Percentiles rank a stretch among this genome's conserved stretches.
Conservation (phyloP, 192 early-diverging fungal genomes). For the Linnemannia elongata region DNA sequence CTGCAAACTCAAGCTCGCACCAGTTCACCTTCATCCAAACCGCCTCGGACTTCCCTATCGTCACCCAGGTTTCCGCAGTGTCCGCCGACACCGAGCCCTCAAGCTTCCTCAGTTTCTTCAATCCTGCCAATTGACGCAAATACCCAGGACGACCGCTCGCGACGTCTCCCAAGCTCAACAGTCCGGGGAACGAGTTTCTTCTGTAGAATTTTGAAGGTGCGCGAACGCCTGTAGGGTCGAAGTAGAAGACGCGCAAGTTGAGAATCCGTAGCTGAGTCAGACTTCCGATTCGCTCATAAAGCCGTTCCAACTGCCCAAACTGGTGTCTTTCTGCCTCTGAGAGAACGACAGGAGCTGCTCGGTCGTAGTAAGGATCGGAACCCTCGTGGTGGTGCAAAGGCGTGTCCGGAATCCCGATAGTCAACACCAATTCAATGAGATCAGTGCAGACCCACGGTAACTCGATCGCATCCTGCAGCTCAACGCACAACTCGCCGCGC, state of each 20-base stretch:
- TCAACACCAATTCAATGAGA: background rate
- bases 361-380: background rate
- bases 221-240: background rate
- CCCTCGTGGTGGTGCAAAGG: background rate
- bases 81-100: background rate
- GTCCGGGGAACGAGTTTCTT: background rate
- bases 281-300: background rate
- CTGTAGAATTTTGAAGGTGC: background rate
- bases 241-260: background rate
- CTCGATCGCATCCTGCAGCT: background rate
- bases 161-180: background rate
- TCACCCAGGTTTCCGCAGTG: background rate
- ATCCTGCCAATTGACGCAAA: background rate
- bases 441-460: background rate
- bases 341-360: background rate
- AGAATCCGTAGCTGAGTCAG: background rate
- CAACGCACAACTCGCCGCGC: background rate
- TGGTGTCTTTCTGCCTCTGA: background rate
- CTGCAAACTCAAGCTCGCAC: background rate
- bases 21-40: background rate
- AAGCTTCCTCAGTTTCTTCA: background rate
- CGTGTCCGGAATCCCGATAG: background rate
- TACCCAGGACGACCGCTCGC: background rate
- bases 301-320: background rate
- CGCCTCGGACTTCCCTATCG: background rate